A percentile compares a stretch with the other conserved stretches of the same genome.
phyloP scores from a whole-genome alignment of 2,329 filamentous ascomycete species.

The Pseudonectria foliicola region DNA sequence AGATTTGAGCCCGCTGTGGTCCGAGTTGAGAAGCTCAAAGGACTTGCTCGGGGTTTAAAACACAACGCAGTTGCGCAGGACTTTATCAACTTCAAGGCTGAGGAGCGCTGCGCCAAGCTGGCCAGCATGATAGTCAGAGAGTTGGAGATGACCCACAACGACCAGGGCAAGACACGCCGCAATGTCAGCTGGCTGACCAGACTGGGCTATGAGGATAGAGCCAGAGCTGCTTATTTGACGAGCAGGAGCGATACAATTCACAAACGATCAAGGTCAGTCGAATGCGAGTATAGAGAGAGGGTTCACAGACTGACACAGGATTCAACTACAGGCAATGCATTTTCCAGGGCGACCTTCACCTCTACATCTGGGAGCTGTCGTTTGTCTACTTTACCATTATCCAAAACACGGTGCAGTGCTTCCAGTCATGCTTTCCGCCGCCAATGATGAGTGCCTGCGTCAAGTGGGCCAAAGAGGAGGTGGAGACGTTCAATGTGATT shows the following conservation, averaged over 20 bases:
- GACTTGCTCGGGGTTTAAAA: constrained; percentile 71
- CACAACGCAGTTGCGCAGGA: constrained; percentile 83
- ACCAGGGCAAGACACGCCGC: constrained; percentile 67
- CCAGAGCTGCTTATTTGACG: constrained; percentile 77
- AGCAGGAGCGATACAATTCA: constrained; percentile 72
- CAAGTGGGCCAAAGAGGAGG: constrained; percentile 94
- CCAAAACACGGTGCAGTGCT: constrained; percentile 84
- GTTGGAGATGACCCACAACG: constrained; percentile 69
- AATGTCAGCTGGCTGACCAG: constrained; percentile 80
- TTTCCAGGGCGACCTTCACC: constrained; percentile 86
- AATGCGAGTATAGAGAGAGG: too few relatives aligned
- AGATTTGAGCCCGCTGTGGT: constrained; percentile 78
- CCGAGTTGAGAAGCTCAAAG: constrained; percentile 77
- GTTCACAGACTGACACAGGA: constrained; percentile 6
- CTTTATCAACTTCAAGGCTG: constrained; percentile 85
- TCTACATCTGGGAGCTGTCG: constrained; percentile 91
- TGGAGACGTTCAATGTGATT: constrained; percentile 83
- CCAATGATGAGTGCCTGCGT: constrained; percentile 90
- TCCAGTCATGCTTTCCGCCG: constrained; percentile 78
- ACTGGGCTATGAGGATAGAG: constrained; percentile 83
- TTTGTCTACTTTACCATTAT: constrained; percentile 95
- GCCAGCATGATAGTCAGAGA: constrained; percentile 71
- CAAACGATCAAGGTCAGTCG: constrained; percentile 65
- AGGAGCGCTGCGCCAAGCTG: constrained; percentile 72
- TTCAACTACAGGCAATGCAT: constrained; percentile 65